A percentile compares a stretch with the other conserved stretches of the same genome.
Evolutionary conservation across 176 grass and related monocot species (phyloP).

Genomic region (Lolium rigidum): DNA sequence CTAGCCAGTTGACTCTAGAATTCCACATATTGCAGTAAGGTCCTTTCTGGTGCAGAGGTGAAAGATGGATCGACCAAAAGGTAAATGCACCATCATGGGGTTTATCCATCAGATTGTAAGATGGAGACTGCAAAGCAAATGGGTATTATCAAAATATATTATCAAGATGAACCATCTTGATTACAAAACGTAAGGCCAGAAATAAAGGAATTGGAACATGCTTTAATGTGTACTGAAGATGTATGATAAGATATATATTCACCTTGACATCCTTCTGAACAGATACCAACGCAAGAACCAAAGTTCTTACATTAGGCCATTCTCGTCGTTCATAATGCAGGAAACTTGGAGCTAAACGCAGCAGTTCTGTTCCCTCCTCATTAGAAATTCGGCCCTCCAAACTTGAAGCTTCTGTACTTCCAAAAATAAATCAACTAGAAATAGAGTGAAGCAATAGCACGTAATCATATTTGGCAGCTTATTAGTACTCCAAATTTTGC

Average conservation of each 20-base stretch:
- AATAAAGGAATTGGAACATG: constrained; percentile 27
- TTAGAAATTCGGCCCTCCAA: constrained; percentile 90
- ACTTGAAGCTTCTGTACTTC: constrained; percentile 36
- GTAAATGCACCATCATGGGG: constrained; percentile 57
- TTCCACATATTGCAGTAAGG: constrained; percentile 92
- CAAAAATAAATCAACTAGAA: too few species aligned
- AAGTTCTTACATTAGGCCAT: constrained; percentile 72
- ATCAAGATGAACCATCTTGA: not conserved
- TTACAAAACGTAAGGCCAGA: constrained; percentile 8
- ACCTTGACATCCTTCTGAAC: constrained; percentile 84
- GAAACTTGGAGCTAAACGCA: constrained; percentile 86
- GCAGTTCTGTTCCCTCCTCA: constrained; percentile 83
- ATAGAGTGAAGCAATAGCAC: too few species aligned
- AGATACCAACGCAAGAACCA: constrained; percentile 69
- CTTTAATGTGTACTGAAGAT: constrained; percentile 8
- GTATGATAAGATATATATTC: constrained; percentile 41
- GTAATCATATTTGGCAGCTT: too few species aligned
- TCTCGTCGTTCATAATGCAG: constrained; percentile 86
- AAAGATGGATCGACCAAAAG: constrained; percentile 66
- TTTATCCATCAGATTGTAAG: constrained; percentile 76
- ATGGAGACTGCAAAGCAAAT: constrained; percentile 63
- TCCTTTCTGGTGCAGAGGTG: constrained; percentile 87
- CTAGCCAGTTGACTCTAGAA: constrained; percentile 81
- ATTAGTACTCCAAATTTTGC: too few species aligned
- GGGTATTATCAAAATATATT: constrained; percentile 5